Base-by-base conservation (phyloP, 2,329 filamentous ascomycete species). In the Trichoderma koningii region DNA sequence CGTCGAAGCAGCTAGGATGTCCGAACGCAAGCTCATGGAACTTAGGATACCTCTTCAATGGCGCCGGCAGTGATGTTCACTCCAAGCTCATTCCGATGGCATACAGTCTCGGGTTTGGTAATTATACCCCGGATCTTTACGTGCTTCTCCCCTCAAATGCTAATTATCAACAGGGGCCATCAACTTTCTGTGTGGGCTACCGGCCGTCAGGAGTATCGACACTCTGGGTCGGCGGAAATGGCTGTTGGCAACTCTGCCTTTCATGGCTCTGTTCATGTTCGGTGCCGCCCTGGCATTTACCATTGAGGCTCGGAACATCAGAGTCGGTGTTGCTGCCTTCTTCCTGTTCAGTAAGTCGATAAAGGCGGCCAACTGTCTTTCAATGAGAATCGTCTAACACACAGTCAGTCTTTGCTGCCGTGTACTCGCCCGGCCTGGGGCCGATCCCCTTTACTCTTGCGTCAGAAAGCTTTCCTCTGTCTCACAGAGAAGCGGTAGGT, bases 361-460 rank as follows among this genome's bases (percentile, higher is more conserved):
- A 3, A 23, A 3, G 1, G 2, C 34, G 34, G 7, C 26, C n/a
- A 26, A 2, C 14, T 15, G 2, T 15, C 15, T 12, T 5, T 10
- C 14, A 5, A 5, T 7, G 14, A 17, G 41, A 1, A 7, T n/a
- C n/a, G 10, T 38, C 63, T 71, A 21, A 72, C 7, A 0, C 5
- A n/a, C 3, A 17, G 10, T 2, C 6, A 75, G 73, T 80, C 3
- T 81, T 81, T 59, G 74, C 78, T 1, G 76, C 78, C 0, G 75
- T 74, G 1, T 82, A 81, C 67, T 79, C 78, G 1, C 80, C 80
- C 7, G 72, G 71, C 10, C 52, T 76, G 66, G 81, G 81, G 0
- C 81, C 81, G 0, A 82, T 83, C 12, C 79, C 81, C 0, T 83
- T 82, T 55, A 83, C 80, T 2, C 74, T 83, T 19, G 81, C 81